Conservation (phyloP, 2,329 filamentous ascomycete genomes). For the Furcasterigmium furcatum region DNA sequence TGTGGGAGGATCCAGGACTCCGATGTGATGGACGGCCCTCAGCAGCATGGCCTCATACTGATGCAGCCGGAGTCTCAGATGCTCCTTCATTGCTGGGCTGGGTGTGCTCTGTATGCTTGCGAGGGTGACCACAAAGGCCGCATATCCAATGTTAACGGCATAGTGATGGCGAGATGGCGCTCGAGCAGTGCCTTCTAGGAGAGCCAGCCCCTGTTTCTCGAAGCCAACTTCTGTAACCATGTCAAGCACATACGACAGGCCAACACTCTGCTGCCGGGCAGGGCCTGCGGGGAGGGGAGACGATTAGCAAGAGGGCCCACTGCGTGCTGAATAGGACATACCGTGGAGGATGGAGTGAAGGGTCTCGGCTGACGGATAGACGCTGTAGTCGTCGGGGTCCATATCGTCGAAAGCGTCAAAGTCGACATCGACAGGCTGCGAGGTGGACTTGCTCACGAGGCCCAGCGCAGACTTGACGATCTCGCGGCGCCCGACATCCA, state of each 20-base stretch:
- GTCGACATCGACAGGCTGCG: not conserved
- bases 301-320: not conserved
- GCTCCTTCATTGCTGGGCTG: not conserved
- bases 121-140: not conserved
- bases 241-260: not conserved
- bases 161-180: not conserved
- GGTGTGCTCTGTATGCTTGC: not conserved
- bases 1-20: conserved; percentile 1
- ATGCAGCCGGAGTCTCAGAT: not conserved
- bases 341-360: not conserved
- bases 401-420: not conserved
- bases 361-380: not conserved
- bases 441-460: not conserved
- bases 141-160: conserved; percentile 1
- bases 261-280: not conserved
- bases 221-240: not conserved
- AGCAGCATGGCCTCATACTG: conserved; percentile 1
- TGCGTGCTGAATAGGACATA: not conserved
- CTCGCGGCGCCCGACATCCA: conserved; percentile 1
- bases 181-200: not conserved
- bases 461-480: not conserved
- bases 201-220: conserved; percentile 1
- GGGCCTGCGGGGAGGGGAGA: not conserved
- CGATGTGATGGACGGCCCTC: not conserved
- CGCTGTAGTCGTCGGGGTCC: not conserved